Evolutionary conservation across 176 grass and related monocot genomes (phyloP).

Genomic region (Stipa capillata): DNA sequence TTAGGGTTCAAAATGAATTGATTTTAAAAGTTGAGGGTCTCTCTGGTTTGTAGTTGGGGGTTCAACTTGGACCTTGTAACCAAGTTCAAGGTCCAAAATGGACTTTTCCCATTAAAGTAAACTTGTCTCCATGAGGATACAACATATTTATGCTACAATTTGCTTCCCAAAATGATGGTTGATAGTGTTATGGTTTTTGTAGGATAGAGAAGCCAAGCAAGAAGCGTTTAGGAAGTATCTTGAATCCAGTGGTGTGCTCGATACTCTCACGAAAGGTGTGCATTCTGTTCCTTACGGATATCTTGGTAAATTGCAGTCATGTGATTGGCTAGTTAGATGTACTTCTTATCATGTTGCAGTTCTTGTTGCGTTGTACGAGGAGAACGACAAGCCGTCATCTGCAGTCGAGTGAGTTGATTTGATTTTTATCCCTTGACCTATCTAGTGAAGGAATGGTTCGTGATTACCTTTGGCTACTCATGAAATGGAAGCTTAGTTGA

Average conservation of each 20-base stretch:
- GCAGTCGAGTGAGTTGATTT: slow-evolving; percentile 76
- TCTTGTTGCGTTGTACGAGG: slow-evolving; percentile 87
- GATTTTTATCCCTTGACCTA: not conserved
- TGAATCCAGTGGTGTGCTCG: slow-evolving; percentile 85
- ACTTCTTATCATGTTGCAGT: slow-evolving; percentile 30
- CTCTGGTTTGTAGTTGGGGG: no score
- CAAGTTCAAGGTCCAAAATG: no score
- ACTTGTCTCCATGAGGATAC: not conserved
- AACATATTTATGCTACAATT: not conserved
- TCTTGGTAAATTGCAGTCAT: not conserved
- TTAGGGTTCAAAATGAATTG: no score
- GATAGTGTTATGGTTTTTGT: not conserved
- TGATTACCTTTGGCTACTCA: not conserved
- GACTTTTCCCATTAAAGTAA: no score
- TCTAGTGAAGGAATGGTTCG: not conserved
- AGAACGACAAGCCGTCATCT: slow-evolving; percentile 74
- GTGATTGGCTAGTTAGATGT: not conserved
- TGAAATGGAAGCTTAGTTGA: not conserved
- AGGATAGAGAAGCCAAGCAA: slow-evolving; percentile 92
- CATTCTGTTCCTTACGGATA: not conserved
- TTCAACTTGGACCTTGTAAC: no score
- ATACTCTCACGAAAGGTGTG: slow-evolving; percentile 94
- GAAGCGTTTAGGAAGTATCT: slow-evolving; percentile 95
- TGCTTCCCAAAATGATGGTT: not conserved
- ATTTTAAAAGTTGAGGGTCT: no score